Percentiles rank a stretch among this genome's conserved stretches.
Evolutionary conservation across 2,329 filamentous ascomycete genomes (phyloP).

Genomic region (Herpotrichia juniperi): DNA sequence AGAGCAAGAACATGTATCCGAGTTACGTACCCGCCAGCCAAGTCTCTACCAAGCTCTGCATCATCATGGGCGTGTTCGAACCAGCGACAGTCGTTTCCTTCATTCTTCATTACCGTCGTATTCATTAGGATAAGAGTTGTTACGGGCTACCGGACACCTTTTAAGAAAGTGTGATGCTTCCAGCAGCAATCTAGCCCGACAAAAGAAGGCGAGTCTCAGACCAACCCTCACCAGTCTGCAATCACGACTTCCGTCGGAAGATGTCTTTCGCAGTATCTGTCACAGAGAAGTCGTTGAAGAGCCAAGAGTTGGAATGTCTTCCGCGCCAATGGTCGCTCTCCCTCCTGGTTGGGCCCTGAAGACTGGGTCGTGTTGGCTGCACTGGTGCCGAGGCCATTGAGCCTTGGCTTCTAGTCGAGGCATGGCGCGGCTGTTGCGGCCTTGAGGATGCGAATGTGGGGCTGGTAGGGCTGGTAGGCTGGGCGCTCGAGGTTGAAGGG

Average conservation of each 20-base stretch:
- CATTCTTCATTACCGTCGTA: conserved; percentile 9
- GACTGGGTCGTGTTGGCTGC: conserved; percentile 25
- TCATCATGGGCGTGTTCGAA: conserved; percentile 12
- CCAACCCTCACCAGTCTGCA: conserved; percentile 11
- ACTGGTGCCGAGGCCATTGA: conserved; percentile 14
- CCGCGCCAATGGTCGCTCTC: conserved; percentile 44
- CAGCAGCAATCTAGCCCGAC: conserved; percentile 23
- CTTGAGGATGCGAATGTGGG: conserved; percentile 15
- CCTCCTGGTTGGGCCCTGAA: conserved; percentile 28
- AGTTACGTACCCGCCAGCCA: neutral
- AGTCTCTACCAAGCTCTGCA: conserved; percentile 10
- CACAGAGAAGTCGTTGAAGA: conserved; percentile 46
- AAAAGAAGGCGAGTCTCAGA: conserved; percentile 16
- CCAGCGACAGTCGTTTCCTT: conserved; percentile 13
- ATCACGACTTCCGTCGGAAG: conserved; percentile 26
- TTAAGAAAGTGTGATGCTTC: conserved; percentile 23
- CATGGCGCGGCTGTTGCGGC: conserved; percentile 26
- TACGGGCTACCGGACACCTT: conserved; percentile 27
- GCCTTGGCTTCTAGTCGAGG: conserved; percentile 27
- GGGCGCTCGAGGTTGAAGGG: conserved; percentile 14
- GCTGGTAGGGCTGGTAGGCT: conserved; percentile 18
- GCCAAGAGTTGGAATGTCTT: conserved; percentile 47
- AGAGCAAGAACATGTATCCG: conserved; percentile 10
- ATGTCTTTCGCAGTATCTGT: conserved; percentile 42
- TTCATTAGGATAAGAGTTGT: conserved; percentile 11